Evolutionary conservation across 2,329 filamentous ascomycete species (phyloP), one percentile per base, ranked within the genome.

Genomic region (Penicillium occitanis): DNA sequence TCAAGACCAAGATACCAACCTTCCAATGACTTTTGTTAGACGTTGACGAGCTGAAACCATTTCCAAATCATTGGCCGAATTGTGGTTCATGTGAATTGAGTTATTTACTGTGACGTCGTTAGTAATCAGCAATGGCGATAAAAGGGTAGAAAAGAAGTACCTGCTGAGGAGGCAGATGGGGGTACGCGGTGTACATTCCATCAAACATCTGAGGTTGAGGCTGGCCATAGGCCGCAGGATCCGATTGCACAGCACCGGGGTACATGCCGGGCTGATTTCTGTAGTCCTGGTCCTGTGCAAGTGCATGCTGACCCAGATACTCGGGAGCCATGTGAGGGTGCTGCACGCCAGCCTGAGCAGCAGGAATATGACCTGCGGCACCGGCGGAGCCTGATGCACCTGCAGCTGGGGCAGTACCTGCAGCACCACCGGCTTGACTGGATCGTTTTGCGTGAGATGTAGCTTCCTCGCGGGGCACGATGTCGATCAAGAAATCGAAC

Each of bases 401-500:
- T 71, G 80, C 77, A 44, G 84, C 71, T 46, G 80, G 69, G 71
- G 80, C 77, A 42, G 84, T 77, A 68, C 87, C 84, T 7, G 85
- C 82, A 51, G 84, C 82, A 51, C 75, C 78, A 37, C 73, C 77
- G 53, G 79, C 74, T 70, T 82, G 81, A 59, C 80, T 84, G 6
- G 88, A 84, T 70, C 93, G 86, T 82, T 97, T 97, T 48, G 93
- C 87, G 76, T 93, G 92, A 25, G 90, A 88, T 10, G 91, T 86
- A 42, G 94, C 93, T 78, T 99, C 95, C 78, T 99, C 95, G 62
- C 95, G 90, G 3, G 95, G 95, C 5, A 99, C 95, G 68, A 99
- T 99, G 76, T 99, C 95, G 77, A 99, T 99, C 67, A 99, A 85
- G 81, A 99, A 99, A 81, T 99, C 95, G 78, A 99, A 99, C 95